phyloP scores from a whole-genome alignment of 371 early-diverging fungal species.

The Sporodiniella umbellata region DNA sequence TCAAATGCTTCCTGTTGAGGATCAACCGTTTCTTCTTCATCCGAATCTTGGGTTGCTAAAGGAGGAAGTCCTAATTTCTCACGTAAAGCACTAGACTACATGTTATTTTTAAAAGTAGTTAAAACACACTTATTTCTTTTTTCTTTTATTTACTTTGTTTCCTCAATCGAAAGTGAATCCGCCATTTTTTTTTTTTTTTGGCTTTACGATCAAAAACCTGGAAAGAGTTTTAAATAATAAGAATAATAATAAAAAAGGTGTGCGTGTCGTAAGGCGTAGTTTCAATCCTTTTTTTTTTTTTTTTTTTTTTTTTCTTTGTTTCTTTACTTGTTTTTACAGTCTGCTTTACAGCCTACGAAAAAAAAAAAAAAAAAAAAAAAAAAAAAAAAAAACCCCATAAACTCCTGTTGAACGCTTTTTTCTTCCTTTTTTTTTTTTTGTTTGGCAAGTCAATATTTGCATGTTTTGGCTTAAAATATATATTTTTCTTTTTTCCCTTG shows the following conservation, averaged over 20 bases:
- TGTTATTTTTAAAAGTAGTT: neutral
- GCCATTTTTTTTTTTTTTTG: conserved; percentile 19
- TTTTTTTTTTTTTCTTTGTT: too few species aligned
- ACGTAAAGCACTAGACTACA: conserved; percentile 54
- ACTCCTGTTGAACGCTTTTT: conserved; percentile 7
- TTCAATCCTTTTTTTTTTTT: neutral
- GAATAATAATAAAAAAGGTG: too few species aligned
- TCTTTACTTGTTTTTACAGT: too few species aligned
- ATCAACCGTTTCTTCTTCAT: conserved; percentile 35
- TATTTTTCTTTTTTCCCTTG: neutral
- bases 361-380: too few species aligned
- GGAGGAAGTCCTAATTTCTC: conserved; percentile 70
- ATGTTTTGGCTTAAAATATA: neutral
- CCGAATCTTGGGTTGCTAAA: conserved; percentile 42
- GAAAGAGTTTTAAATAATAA: neutral
- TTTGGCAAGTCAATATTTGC: neutral
- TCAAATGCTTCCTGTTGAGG: conserved; percentile 58
- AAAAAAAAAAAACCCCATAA: conserved; percentile 2
- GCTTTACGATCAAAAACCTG: neutral
- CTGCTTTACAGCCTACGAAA: too few species aligned
- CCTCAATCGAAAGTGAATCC: conserved; percentile 54
- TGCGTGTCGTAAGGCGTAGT: too few species aligned
- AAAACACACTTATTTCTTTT: neutral
- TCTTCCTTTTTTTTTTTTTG: too few species aligned
- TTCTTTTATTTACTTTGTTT: conserved; percentile 53